Evolutionary conservation across 1,284 basidiomycete genomes (phyloP).

Genomic region (Ceratobasidium sp.): DNA sequence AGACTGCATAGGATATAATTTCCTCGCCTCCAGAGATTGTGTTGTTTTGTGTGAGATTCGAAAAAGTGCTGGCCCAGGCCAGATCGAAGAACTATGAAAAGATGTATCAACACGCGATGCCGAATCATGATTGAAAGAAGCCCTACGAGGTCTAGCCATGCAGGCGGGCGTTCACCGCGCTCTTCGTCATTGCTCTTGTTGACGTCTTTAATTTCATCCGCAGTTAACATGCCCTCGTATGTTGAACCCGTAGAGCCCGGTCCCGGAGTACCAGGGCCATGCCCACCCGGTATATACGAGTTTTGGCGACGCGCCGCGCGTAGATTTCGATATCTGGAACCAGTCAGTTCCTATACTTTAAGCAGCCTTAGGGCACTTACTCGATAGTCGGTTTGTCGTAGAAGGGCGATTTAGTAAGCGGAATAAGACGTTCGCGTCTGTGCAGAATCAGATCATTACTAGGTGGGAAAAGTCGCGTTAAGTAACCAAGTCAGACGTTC

Average conservation of each 20-base stretch:
- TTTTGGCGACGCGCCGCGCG: constrained; percentile 15
- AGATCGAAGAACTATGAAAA: constrained; percentile 33
- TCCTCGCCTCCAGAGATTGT: constrained; percentile 37
- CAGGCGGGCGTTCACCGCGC: constrained; percentile 41
- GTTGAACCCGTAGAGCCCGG: not conserved
- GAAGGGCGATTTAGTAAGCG: constrained; percentile 34
- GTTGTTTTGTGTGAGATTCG: constrained; percentile 44
- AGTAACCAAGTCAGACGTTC: not conserved
- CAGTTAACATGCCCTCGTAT: constrained; percentile 37
- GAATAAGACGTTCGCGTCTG: constrained; percentile 40
- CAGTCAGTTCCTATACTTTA: not conserved
- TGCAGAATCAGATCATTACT: constrained; percentile 44
- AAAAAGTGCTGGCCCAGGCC: constrained; percentile 46
- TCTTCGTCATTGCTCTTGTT: constrained; percentile 44
- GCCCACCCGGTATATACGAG: not conserved
- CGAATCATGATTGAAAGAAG: not conserved
- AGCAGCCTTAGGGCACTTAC: not conserved
- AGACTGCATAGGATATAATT: constrained; percentile 42
- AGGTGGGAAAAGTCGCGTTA: not conserved
- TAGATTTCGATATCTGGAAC: constrained; percentile 29
- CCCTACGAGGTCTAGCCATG: constrained; percentile 43
- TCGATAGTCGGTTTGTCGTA: constrained; percentile 24
- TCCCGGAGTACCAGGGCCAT: not conserved
- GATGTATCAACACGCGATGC: not conserved
- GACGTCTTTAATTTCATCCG: constrained; percentile 39